Evolutionary conservation across 2,329 filamentous ascomycete genomes (phyloP).

Genomic region (Colletotrichum sidae): DNA sequence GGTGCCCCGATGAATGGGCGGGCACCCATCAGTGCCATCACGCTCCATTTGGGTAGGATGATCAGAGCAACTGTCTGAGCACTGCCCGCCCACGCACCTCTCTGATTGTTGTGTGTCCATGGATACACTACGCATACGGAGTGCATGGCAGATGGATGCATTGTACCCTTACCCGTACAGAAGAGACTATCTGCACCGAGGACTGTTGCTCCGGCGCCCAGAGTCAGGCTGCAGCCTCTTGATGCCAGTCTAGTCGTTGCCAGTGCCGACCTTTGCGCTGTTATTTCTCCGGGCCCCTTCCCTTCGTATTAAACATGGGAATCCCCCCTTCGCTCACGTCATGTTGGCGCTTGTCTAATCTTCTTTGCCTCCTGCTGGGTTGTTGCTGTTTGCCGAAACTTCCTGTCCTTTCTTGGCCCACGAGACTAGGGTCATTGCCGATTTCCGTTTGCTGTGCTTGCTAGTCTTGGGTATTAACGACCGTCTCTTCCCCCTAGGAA

Average conservation of each 20-base stretch:
- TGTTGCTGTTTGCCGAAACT: conserved; percentile 23
- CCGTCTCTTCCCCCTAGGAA: conserved; percentile 27
- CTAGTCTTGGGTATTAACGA: conserved; percentile 19
- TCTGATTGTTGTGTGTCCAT: not conserved
- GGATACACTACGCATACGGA: no score
- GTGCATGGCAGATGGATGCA: no score
- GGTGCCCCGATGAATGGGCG: conserved; percentile 14
- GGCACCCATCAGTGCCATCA: conserved; percentile 30
- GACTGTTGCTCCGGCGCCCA: not conserved
- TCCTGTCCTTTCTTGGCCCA: conserved; percentile 15
- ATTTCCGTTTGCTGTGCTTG: conserved; percentile 13
- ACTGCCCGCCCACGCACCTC: conserved; percentile 34
- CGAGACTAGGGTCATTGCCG: conserved; percentile 15
- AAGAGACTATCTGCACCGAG: no score
- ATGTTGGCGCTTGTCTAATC: conserved; percentile 21
- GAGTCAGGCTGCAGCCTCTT: conserved; percentile 25
- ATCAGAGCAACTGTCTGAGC: conserved; percentile 35
- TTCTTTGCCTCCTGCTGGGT: conserved; percentile 8
- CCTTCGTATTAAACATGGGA: conserved; percentile 33
- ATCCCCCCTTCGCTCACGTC: conserved; percentile 24
- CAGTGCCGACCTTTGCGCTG: conserved; percentile 24
- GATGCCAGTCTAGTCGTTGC: not conserved
- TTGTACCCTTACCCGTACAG: no score
- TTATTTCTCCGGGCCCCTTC: conserved; percentile 3
- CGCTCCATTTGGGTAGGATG: conserved; percentile 32